These are phyloP conservation scores for Scleroderma citrinum DNA, from an alignment of 768 basidiomycete species.

Conservation along the genomic window DNA sequence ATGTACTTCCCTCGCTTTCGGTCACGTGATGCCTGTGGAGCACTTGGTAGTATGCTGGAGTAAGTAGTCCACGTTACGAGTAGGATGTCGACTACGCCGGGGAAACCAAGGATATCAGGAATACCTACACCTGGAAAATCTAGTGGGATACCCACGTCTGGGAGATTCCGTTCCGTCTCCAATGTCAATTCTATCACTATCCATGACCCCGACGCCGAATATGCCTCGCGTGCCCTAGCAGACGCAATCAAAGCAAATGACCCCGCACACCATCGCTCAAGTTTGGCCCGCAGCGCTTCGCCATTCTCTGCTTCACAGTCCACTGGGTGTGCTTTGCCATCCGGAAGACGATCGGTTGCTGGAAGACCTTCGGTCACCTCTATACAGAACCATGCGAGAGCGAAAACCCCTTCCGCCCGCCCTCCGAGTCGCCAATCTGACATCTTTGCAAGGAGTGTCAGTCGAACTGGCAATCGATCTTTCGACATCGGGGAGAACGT, in stretches of 20 bases:
- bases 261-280: constrained; percentile 61
- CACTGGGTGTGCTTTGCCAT: constrained; percentile 31
- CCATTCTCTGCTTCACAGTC: constrained; percentile 46
- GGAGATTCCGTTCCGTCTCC: constrained; percentile 64
- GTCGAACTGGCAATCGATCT: constrained; percentile 37
- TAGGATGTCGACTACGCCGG: constrained; percentile 40
- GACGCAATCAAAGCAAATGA: constrained; percentile 80
- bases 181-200: constrained; percentile 33
- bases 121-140: constrained; percentile 44
- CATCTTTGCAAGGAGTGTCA: constrained; percentile 39
- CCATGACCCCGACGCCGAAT: constrained; percentile 43
- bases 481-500: constrained; percentile 80
- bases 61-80: neutral
- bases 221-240: constrained; percentile 64
- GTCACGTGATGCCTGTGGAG: too few species aligned
- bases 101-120: constrained; percentile 35
- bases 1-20: too few species aligned
- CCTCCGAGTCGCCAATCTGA: constrained; percentile 69
- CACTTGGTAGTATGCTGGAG: too few species aligned
- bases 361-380: constrained; percentile 64
- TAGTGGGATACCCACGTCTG: constrained; percentile 62
- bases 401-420: constrained; percentile 52
- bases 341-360: constrained; percentile 40
- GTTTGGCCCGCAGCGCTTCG: constrained; percentile 32
- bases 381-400: constrained; percentile 39